Conservation (phyloP, 2,329 filamentous ascomycete genomes). For the Ascochyta clinopodiicola region DNA sequence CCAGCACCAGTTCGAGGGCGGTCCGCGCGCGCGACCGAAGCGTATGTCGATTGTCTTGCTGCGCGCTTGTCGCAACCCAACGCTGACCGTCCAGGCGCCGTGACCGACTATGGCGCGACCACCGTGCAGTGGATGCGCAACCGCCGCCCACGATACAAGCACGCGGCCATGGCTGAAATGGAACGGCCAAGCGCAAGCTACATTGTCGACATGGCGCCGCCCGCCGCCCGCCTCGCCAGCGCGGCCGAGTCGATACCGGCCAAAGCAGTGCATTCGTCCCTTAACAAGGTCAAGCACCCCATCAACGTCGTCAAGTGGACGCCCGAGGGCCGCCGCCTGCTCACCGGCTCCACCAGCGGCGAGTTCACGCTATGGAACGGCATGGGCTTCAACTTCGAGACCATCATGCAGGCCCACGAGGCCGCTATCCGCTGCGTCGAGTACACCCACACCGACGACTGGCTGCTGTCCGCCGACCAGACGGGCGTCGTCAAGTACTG, state of each 20-base stretch:
- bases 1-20: constrained; percentile 43
- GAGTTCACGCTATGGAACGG: constrained; percentile 99
- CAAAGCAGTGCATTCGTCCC: constrained; percentile 96
- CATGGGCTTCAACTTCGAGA: constrained; percentile 99
- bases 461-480: constrained; percentile 94
- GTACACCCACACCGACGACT: constrained; percentile 96
- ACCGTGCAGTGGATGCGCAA: constrained; percentile 91
- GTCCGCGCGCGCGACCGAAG: constrained; percentile 44
- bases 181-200: constrained; percentile 90
- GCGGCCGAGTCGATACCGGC: constrained; percentile 88
- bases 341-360: constrained; percentile 94
- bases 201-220: constrained; percentile 90
- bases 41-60: constrained; percentile 24
- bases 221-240: constrained; percentile 73
- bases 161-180: constrained; percentile 72
- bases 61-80: not conserved
- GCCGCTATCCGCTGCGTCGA: constrained; percentile 80
- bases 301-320: constrained; percentile 98
- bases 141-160: constrained; percentile 77
- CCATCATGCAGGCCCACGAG: constrained; percentile 97
- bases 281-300: constrained; percentile 97
- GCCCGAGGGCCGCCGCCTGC: constrained; percentile 85
- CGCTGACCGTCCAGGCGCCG: constrained; percentile 67
- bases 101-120: constrained; percentile 91
- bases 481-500: constrained; percentile 97